A percentile compares a stretch with the other conserved stretches of the same genome.
phyloP scores from a whole-genome alignment of 805 yeast species.

The Pichia rugopelliculosa region DNA sequence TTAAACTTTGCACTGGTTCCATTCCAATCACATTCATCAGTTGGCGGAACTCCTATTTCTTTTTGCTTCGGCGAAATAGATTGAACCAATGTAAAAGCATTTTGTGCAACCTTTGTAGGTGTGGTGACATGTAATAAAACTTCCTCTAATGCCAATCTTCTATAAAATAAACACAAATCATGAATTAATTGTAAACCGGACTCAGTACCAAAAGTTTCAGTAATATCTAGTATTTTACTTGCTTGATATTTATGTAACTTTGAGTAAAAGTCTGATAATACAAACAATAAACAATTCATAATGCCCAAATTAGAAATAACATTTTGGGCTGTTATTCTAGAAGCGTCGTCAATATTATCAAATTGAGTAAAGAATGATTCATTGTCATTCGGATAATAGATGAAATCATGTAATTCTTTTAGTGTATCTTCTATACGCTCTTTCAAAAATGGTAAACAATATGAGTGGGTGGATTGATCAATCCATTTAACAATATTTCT shows the following conservation, averaged over 20 bases:
- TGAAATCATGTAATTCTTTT: constrained; percentile 19
- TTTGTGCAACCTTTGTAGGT: constrained; percentile 40
- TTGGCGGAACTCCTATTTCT: constrained; percentile 36
- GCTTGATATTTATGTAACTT: constrained; percentile 46
- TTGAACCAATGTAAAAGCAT: constrained; percentile 28
- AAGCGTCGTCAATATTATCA: constrained; percentile 20
- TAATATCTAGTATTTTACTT: constrained; percentile 34
- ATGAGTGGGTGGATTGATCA: constrained; percentile 47
- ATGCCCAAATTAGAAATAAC: constrained; percentile 31
- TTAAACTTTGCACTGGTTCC: constrained; percentile 53
- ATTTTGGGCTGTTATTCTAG: constrained; percentile 25
- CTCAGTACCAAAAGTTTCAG: constrained; percentile 34
- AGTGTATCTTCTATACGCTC: constrained; percentile 13
- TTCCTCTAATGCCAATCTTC: constrained; percentile 53
- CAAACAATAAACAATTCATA: constrained; percentile 39
- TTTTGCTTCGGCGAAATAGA: constrained; percentile 37
- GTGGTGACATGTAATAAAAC: constrained; percentile 39
- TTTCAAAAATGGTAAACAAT: constrained; percentile 30
- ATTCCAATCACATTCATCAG: constrained; percentile 29
- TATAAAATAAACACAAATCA: constrained; percentile 39
- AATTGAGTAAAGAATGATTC: constrained; percentile 33
- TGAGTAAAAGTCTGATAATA: constrained; percentile 46
- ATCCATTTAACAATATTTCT: constrained; percentile 48
- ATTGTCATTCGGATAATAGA: constrained; percentile 23
- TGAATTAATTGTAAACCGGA: constrained; percentile 35